Evolutionary conservation across 2,329 filamentous ascomycete genomes (phyloP), one percentile per base, ranked within the genome.

Genomic region (Fonsecaea monophora): DNA sequence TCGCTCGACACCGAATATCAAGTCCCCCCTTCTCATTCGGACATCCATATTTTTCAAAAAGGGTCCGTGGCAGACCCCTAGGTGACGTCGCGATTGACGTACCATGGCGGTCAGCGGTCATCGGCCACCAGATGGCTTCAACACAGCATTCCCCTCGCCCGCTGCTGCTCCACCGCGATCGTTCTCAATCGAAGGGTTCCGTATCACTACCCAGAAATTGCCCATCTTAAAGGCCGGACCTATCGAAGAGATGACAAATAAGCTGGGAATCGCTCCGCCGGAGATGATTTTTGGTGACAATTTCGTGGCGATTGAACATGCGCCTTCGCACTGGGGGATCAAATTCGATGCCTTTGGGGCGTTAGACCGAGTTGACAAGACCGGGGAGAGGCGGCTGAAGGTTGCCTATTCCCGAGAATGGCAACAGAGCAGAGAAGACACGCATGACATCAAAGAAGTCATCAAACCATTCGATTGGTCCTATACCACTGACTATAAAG

Each of bases 201-300:
- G 82, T 74, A 89, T 98, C 78, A 86, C 87, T 34, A 92, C 92
- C 62, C 90, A 92, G 77, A 97, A 97, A 82, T 89, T 95, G 59
- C 95, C 95, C 69, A 99, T 99, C 78, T 90, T 96, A 73, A 97
- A 97, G 79, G 89, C 94, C 54, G 91, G 86, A 5, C 91, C 93
- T 59, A 98, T 99, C 76, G 93, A 97, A 76, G 87, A 87, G 42
- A 92, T 99, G 87, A 89, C 89, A 48, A 84, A 85, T 65, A 87
- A 86, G 69, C 85, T 99, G 62, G 89, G 89, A 35, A 97, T 99
- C 76, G 89, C 94, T 18, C 88, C 94, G 48, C 95, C 95, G 8
- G 95, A 99, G 82, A 99, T 99, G 95, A 99, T 99, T 71, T 99
- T 99, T 77, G 95, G 95, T 68, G 94, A 99, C 82, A 99, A 99